Base-by-base conservation (phyloP, 176 grass and related monocot genomes). In the Lolium rigidum region DNA sequence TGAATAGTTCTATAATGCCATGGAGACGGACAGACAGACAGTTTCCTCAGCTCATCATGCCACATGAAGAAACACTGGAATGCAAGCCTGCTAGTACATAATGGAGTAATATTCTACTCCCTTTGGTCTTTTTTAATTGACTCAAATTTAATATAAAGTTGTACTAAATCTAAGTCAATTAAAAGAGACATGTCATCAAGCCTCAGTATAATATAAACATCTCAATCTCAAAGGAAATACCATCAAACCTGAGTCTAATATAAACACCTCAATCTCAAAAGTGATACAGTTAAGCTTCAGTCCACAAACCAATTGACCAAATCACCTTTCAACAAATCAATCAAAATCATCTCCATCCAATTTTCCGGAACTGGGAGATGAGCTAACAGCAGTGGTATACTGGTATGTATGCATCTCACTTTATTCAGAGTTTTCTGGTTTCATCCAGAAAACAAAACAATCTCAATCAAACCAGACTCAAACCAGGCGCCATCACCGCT, bases 401-500 rank as follows among this genome's bases (percentile, higher is more conserved):
- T 24, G 44, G 51, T 18, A 73, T 35, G 31, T 35, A 35, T 72
- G 16, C 50, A 39, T 31, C 31, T 16, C 20, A 25, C 4, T 37
- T 49, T 60, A 59, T n/a, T 67, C 0, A 41, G 6, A 51, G 24
- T 24, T 8, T n/a, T 14, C 74, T 16, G 1, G 1, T 28, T 75
- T 75, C 14, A 54, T 55, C 15, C 51, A 10, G 57, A 49, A 78
- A 26, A 6, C 47, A 58, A 80, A 76, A n/a, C 21, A 87, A 46
- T 21, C 44, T 18, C 22, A 63, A 85, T 47, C 59, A 84, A 44
- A 13, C 5, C n/a, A 62, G 18, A 62, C 61, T 81, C 15, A 44
- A 80, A 24, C 58, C 49, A 31, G 59, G 59, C 21, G 57, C 41
- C 26, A 25, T 61, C 76, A 84, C 75, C 10, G 11, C 75, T 76